Evolutionary conservation across 352 stramenopile species (phyloP), one percentile per base, ranked within the genome.

Genomic region (Phytophthora chlamydospora): DNA sequence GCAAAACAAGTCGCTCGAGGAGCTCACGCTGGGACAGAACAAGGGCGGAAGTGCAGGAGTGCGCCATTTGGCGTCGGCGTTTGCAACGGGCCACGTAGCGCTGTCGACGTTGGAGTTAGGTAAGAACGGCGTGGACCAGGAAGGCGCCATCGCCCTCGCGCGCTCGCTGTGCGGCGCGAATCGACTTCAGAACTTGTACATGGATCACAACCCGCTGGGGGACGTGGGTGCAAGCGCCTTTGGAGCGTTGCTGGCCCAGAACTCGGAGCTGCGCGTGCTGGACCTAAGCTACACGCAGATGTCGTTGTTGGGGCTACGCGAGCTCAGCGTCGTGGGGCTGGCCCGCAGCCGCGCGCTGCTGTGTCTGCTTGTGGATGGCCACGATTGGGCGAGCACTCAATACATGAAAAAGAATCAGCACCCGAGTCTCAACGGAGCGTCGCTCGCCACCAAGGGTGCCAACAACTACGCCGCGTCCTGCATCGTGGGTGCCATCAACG

Each of bases 191-290:
- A 94, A 92, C 40, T 66, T 94, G 44, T 94, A 94, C 56, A 67
- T 94, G 27, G 85, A 94, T 62, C 89, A 92, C 60, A 94, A 94
- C 52, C 83, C 83, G n/a, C 65, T 94, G n/a, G 85, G 85, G 9
- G 85, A 94, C 45, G 70, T 75, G 12, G 83, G 83, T 9, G 85
- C 82, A 2, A 78, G 75, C 44, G 85, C 81, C 6, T 85, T 92
- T 39, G 85, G 83, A 52, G 79, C 75, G 8, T 62, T 91, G 35
- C 62, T 94, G 31, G 80, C 80, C 50, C 85, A 90, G 58, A 92
- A 91, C 51, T 44, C 53, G n/a, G 78, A 84, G 36, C 53, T 94
- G 29, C 81, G 83, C 6, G 85, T 94, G 33, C 54, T 94, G 13
- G 85, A 94, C 50, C 49, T 94, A 38, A 93, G 85, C 64, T 94